phyloP scores from a whole-genome alignment of 1,284 basidiomycete species.

The Fomitopsis pinicola region DNA sequence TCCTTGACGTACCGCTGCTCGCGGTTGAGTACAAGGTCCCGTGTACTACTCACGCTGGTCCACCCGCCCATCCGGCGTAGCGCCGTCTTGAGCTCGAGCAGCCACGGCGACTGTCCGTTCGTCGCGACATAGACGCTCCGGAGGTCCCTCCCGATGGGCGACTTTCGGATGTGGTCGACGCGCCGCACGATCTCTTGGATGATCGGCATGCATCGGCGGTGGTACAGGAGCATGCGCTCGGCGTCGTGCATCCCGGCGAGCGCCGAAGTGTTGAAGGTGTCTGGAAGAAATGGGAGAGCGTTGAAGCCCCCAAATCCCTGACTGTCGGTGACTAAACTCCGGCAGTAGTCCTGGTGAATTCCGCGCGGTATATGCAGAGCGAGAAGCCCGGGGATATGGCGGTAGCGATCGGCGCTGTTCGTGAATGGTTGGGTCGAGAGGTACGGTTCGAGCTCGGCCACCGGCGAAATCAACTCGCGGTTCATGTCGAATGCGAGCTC shows the following conservation, averaged over 20 bases:
- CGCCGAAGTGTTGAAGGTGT: constrained; percentile 22
- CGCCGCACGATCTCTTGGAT: constrained; percentile 32
- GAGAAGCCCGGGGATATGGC: constrained; percentile 36
- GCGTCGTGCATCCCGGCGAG: constrained; percentile 21
- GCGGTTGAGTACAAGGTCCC: constrained; percentile 31
- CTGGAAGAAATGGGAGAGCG: constrained; percentile 35
- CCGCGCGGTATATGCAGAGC: constrained; percentile 59
- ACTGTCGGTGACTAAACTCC: constrained; percentile 35
- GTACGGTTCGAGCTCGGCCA: constrained; percentile 11
- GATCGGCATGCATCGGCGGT: constrained; percentile 36
- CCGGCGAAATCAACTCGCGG: constrained; percentile 25
- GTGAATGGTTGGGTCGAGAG: constrained; percentile 9
- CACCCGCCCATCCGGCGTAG: constrained; percentile 16
- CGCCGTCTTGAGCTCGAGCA: constrained; percentile 23
- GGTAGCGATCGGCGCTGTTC: constrained; percentile 14
- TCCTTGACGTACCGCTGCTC: constrained; percentile 35
- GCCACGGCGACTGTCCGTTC: constrained; percentile 29
- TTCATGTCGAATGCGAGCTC: constrained; percentile 32
- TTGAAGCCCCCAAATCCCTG: constrained; percentile 38
- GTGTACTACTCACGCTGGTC: constrained; percentile 25
- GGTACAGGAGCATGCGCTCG: constrained; percentile 21
- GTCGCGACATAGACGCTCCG: constrained; percentile 32
- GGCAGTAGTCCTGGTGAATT: constrained; percentile 52
- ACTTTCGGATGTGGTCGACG: constrained; percentile 25
- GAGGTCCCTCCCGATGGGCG: constrained; percentile 17